Percentiles rank a stretch among this genome's conserved stretches.
Evolutionary conservation across 2,329 filamentous ascomycete genomes (phyloP).

Genomic region (Trichoderma aggressivum): DNA sequence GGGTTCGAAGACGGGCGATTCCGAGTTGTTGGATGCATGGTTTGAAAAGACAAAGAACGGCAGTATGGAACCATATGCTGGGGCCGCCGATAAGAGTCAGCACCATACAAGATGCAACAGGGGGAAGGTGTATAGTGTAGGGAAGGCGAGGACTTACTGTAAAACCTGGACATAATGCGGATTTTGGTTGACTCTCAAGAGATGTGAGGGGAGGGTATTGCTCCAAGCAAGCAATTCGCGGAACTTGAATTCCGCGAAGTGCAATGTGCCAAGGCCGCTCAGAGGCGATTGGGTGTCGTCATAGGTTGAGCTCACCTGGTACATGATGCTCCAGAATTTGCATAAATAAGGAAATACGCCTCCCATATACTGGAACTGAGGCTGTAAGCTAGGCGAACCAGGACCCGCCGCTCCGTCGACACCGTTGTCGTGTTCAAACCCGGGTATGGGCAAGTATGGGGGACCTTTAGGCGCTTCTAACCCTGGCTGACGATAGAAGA

Average conservation of each 20-base stretch:
- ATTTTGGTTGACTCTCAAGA: conserved; percentile 28
- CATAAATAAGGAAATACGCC: conserved; percentile 32
- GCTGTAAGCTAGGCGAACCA: not conserved
- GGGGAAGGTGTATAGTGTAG: not conserved
- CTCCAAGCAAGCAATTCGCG: conserved; percentile 39
- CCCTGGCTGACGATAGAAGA: conserved; percentile 11
- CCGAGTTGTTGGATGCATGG: conserved; percentile 18
- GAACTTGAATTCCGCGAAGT: conserved; percentile 37
- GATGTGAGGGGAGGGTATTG: conserved; percentile 29
- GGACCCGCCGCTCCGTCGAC: not conserved
- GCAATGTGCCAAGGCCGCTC: conserved; percentile 17
- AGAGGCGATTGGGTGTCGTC: conserved; percentile 19
- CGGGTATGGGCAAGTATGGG: not conserved
- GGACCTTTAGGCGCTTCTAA: not conserved
- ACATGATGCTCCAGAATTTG: conserved; percentile 38
- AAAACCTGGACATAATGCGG: conserved; percentile 37
- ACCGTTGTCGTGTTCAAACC: not conserved
- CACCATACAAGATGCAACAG: not conserved
- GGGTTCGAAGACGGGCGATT: conserved; percentile 29
- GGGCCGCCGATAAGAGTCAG: not conserved
- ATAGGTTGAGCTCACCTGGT: conserved; percentile 32
- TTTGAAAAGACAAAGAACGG: conserved; percentile 37
- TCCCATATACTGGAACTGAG: conserved; percentile 24
- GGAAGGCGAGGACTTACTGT: conserved; percentile 29
- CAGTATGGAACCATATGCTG: conserved; percentile 41